A percentile compares a stretch with the other conserved stretches of the same genome.
Evolutionary conservation across 306 rosid genomes (phyloP).

Genomic region (Myrica gale): DNA sequence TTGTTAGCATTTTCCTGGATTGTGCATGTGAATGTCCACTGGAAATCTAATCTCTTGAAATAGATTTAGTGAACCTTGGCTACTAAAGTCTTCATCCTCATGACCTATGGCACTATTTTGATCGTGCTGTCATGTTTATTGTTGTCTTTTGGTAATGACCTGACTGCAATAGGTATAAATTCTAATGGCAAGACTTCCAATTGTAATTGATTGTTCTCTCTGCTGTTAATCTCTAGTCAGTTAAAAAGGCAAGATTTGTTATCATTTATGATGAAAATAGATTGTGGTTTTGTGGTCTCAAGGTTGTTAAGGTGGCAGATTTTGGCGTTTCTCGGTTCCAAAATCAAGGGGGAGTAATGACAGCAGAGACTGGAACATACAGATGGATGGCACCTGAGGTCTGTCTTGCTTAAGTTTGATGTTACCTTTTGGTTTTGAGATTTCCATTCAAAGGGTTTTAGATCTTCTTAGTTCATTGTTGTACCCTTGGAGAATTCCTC

Average conservation of each 20-base stretch:
- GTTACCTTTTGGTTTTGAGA: neutral
- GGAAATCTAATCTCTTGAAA: neutral
- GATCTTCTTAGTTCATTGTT: neutral
- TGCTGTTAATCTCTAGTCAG: neutral
- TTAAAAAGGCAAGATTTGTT: neutral
- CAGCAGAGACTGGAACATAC: slow-evolving; percentile 98
- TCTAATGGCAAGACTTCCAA: slow-evolving; percentile 16
- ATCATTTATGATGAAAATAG: neutral
- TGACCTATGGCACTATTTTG: neutral
- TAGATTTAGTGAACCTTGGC: neutral
- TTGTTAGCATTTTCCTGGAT: neutral
- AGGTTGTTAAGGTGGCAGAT: slow-evolving; percentile 99
- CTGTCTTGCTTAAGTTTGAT: slow-evolving; percentile 25
- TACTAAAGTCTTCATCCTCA: neutral
- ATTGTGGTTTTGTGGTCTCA: slow-evolving; percentile 12
- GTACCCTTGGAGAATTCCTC: neutral
- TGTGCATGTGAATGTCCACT: neutral
- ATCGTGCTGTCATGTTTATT: neutral
- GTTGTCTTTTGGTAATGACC: slow-evolving; percentile 8
- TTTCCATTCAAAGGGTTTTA: neutral
- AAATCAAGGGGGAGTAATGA: slow-evolving; percentile 91
- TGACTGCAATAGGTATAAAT: slow-evolving; percentile 4
- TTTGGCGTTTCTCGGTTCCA: slow-evolving; percentile 98
- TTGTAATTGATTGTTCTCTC: neutral
- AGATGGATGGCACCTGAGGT: slow-evolving; percentile 99